These are phyloP conservation scores for Thermochaetoides thermophila DNA, from an alignment of 495 filamentous ascomycete genomes.

Conservation along the genomic window DNA sequence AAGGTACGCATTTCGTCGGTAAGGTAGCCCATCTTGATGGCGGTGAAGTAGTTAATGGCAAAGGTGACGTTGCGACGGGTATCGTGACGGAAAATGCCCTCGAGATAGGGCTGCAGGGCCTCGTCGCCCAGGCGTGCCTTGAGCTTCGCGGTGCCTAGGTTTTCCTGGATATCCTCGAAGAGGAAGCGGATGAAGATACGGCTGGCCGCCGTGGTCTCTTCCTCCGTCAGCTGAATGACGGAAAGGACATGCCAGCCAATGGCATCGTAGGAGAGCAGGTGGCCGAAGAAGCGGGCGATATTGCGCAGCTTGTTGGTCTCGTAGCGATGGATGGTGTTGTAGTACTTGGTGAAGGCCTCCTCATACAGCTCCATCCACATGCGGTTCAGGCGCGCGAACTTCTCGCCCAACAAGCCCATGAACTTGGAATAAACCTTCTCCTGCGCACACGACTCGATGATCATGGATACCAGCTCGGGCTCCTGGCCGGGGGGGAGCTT, in stretches of 20 bases:
- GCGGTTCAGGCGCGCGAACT: conserved; percentile 88
- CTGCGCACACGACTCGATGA: conserved; percentile 90
- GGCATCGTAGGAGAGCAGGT: conserved; percentile 73
- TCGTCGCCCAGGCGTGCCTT: conserved; percentile 64
- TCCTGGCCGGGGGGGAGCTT: conserved; percentile 79
- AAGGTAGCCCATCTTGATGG: conserved; percentile 83
- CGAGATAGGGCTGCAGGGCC: conserved; percentile 58
- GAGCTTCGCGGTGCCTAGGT: conserved; percentile 67
- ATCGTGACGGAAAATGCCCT: conserved; percentile 81
- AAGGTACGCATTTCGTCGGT: conserved; percentile 92
- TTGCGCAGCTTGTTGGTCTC: conserved; percentile 90
- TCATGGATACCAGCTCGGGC: conserved; percentile 82
- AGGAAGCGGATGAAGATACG: conserved; percentile 98
- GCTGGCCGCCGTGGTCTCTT: conserved; percentile 87
- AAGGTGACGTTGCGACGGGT: conserved; percentile 84
- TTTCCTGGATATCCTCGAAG: conserved; percentile 82
- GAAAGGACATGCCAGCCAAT: conserved; percentile 85
- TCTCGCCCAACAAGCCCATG: conserved; percentile 84
- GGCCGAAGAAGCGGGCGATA: conserved; percentile 87
- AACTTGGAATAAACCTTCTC: conserved; percentile 95
- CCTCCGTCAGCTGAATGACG: conserved; percentile 78
- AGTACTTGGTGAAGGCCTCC: conserved; percentile 76
- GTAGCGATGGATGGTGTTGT: conserved; percentile 92
- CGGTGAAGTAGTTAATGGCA: conserved; percentile 98
- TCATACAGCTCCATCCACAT: conserved; percentile 90